phyloP scores from a whole-genome alignment of 179 eudicot genomes.

The Silene noctiflora region DNA sequence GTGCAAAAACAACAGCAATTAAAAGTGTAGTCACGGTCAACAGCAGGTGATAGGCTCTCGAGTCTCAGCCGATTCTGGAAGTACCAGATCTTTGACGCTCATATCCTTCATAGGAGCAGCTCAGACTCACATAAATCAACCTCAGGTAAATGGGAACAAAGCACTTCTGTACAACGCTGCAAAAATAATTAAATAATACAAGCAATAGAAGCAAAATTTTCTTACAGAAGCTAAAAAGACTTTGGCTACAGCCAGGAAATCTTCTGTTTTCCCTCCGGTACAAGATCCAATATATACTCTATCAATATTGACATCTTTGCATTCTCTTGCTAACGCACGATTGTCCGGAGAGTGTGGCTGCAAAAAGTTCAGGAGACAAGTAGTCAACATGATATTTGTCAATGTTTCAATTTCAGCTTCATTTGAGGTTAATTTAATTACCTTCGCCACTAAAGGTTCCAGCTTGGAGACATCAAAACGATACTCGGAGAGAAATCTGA shows the following conservation, averaged over 20 bases:
- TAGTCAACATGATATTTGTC: neutral
- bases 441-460: constrained; percentile 85
- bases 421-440: constrained; percentile 23
- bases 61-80: neutral
- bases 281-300: constrained; percentile 98
- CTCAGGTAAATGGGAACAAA: neutral
- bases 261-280: constrained; percentile 97
- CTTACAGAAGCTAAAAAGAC: constrained; percentile 83
- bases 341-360: constrained; percentile 99
- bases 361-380: constrained; percentile 10
- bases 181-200: neutral
- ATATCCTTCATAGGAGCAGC: neutral
- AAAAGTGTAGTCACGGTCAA: neutral
- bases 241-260: constrained; percentile 92
- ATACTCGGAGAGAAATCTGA: constrained; percentile 54
- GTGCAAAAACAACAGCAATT: neutral
- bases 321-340: constrained; percentile 94
- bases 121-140: constrained; percentile 1
- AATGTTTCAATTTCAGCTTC: neutral
- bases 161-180: constrained; percentile 4
- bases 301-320: constrained; percentile 97
- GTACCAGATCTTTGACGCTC: neutral
- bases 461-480: constrained; percentile 75
- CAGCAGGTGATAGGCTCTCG: neutral
- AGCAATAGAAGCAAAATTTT: constrained; percentile 11